phyloP scores from a whole-genome alignment of 2,329 filamentous ascomycete genomes.

The Pseudogymnoascus sp. region DNA sequence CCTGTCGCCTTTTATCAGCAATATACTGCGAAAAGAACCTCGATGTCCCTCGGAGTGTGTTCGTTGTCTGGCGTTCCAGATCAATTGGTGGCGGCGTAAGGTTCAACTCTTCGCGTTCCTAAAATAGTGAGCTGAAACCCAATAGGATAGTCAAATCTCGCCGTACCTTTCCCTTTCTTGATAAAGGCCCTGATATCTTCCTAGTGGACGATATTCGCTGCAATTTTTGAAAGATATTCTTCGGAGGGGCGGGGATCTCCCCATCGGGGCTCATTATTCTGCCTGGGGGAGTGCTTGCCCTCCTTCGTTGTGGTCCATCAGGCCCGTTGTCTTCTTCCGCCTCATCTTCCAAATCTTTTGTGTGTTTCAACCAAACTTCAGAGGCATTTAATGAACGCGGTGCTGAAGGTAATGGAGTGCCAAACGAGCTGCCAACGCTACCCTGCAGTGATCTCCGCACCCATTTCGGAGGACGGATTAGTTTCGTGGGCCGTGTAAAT shows the following conservation, averaged over 20 bases:
- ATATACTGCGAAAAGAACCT: not conserved
- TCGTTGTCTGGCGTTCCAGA: not conserved
- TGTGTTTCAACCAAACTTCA: not conserved
- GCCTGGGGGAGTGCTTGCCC: not conserved
- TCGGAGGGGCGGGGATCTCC: not conserved
- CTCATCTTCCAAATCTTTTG: not conserved
- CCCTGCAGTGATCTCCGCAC: not conserved
- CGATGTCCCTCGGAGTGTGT: slow-evolving; percentile 2
- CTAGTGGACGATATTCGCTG: not conserved
- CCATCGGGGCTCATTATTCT: not conserved
- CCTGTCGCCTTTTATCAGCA: not conserved
- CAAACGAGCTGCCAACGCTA: not conserved
- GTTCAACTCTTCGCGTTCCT: not conserved
- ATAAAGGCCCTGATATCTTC: not conserved
- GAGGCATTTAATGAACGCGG: not conserved
- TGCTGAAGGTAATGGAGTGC: not conserved
- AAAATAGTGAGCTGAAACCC: not conserved
- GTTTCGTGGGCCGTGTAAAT: not conserved
- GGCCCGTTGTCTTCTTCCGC: not conserved
- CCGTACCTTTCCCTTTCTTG: not conserved
- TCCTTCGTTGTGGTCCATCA: not conserved
- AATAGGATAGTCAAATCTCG: not conserved
- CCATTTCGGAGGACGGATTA: not conserved
- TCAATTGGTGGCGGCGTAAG: not conserved
- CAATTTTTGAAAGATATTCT: not conserved